phyloP scores from a whole-genome alignment of 768 basidiomycete species.

The Mycena rebaudengoi region DNA sequence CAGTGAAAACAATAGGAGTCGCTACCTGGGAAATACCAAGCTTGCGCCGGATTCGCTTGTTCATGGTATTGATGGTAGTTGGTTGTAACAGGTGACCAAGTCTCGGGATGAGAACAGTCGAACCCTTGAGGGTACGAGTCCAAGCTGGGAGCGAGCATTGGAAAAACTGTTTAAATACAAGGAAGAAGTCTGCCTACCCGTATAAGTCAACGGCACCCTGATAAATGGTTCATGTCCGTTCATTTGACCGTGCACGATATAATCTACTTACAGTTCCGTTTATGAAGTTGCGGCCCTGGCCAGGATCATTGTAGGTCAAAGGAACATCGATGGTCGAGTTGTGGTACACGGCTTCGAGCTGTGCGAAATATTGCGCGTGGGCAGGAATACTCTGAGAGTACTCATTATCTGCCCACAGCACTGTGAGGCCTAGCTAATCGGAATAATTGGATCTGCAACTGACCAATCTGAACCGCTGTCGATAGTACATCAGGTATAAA shows the following conservation, averaged over 20 bases:
- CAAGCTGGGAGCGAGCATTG: conserved; percentile 41
- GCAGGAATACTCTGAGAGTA: conserved; percentile 60
- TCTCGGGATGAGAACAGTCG: conserved; percentile 78
- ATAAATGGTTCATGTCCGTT: not conserved
- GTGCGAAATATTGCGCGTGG: conserved; percentile 66
- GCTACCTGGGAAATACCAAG: conserved; percentile 76
- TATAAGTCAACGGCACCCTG: conserved; percentile 81
- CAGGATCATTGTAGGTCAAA: conserved; percentile 79
- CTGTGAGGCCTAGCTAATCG: not conserved
- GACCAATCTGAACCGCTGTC: conserved; percentile 66
- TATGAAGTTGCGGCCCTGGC: conserved; percentile 65
- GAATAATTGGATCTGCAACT: not conserved
- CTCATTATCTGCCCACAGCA: conserved; percentile 69
- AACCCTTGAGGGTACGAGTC: conserved; percentile 84
- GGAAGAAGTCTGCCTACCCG: conserved; percentile 51
- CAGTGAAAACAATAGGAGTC: conserved; percentile 13
- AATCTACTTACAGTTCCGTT: conserved; percentile 66
- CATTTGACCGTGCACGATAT: not conserved
- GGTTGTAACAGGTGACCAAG: conserved; percentile 70
- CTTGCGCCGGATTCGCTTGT: conserved; percentile 58
- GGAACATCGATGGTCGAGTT: conserved; percentile 70
- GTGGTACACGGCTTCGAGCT: conserved; percentile 65
- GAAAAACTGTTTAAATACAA: not conserved
- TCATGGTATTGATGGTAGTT: conserved; percentile 74
- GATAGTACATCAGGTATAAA: not conserved